Base-by-base conservation (phyloP, 305 asterid genomes). In the Withania somnifera region DNA sequence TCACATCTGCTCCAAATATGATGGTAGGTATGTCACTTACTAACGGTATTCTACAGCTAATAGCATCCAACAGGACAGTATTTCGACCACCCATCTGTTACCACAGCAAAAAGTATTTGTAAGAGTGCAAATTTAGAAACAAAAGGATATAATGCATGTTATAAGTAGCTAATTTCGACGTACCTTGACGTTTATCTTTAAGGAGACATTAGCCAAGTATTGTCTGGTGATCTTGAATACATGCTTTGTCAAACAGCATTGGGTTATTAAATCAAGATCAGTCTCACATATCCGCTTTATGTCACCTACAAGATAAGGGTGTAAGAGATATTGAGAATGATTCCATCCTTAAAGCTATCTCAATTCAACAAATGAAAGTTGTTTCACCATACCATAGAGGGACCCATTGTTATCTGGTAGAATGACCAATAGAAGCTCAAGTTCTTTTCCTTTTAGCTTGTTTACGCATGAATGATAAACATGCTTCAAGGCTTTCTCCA, bases 41-140 rank as follows among this genome's bases (percentile, higher is more conserved):
- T 82, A 97, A 83, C 1, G 99, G 99, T 85, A 96, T 96, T 89
- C 91, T 90, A 86, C 98, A 96, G 92, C 99, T 96, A 83, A 96
- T 86, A 40, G 99, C 99, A 83, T 94, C 99, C 90, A 92, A 77
- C 11, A 97, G 93, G 57, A 97, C 99, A 0, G 98, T 97, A 77
- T 97, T 96, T 85, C 99, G 88, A 51, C 99, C 99, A 36, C 99
- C 99, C 99, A 97, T 97, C 98, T 97, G 92, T 67, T 73, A 42
- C 30, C 28, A 79, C 77, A 34, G 15, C 22, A 81, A 60, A 64
- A 67, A 14, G 36, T 11, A 26, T 28, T 28, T 2, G 50, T 80
- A 19, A 19, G 38, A 53, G 22, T 7, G 40, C 76, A 56, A 58
- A 58, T 56, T 36, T 0, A 34, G 20, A 78, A 20, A 78, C 11